Percentiles rank a stretch among this genome's conserved stretches.
phyloP scores from a whole-genome alignment of 495 filamentous ascomycete species.

The Tuber indicum region DNA sequence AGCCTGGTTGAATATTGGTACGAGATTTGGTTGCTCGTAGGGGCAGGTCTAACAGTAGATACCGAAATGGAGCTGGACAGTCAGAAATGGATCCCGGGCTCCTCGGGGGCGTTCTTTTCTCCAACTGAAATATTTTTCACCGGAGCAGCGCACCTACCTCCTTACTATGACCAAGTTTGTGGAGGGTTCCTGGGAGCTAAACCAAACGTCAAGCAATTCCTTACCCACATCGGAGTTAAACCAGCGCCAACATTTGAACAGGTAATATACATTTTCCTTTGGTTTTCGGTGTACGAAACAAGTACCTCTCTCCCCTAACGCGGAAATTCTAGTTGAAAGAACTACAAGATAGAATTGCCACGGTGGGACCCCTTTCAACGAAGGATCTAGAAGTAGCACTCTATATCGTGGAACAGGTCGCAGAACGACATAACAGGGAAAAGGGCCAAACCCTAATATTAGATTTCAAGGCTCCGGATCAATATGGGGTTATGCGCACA shows the following conservation, averaged over 20 bases:
- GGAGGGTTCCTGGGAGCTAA: too few species aligned
- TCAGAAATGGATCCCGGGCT: too few species aligned
- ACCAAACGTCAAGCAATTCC: too few species aligned
- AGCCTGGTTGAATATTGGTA: constrained; percentile 3
- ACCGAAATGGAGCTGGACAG: too few species aligned
- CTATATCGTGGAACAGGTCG: constrained; percentile 28
- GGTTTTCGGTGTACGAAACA: too few species aligned
- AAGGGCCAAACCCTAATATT: background rate
- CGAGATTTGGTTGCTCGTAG: background rate
- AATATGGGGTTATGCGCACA: constrained; percentile 14
- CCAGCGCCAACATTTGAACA: too few species aligned
- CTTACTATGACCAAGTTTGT: too few species aligned
- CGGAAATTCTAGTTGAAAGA: constrained; percentile 18
- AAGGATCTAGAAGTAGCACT: constrained; percentile 23
- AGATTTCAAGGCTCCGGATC: constrained; percentile 32
- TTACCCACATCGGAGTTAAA: too few species aligned
- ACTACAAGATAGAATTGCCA: constrained; percentile 27
- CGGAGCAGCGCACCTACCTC: too few species aligned
- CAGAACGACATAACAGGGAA: constrained; percentile 11
- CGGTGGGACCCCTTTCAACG: constrained; percentile 5
- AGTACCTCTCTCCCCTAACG: too few species aligned
- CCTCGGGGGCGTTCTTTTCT: too few species aligned
- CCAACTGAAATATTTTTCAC: too few species aligned
- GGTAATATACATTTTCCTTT: constrained; percentile 11
- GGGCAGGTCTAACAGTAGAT: background rate